Percentiles rank a stretch among this genome's conserved stretches.
These are phyloP conservation scores for Neurospora crassa DNA, from an alignment of 2,329 filamentous ascomycete genomes.

Conservation along the genomic window DNA sequence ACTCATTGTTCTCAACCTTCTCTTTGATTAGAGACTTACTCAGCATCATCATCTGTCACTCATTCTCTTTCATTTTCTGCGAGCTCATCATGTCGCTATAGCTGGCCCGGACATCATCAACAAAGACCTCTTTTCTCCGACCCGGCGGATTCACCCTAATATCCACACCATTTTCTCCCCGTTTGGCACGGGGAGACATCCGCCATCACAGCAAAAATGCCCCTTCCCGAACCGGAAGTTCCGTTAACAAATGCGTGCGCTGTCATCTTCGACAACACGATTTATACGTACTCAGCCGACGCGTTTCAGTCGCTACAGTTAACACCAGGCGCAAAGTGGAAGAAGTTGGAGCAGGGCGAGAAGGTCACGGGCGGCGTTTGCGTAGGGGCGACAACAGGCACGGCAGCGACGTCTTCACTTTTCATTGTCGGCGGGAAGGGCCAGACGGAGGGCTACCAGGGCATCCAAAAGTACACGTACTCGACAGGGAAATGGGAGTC, in stretches of 20 bases:
- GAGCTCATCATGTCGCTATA: slow-evolving; percentile 16
- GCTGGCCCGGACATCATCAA: slow-evolving; percentile 6
- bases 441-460: slow-evolving; percentile 49
- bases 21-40: slow-evolving; percentile 2
- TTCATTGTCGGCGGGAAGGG: slow-evolving; percentile 73
- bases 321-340: slow-evolving; percentile 62
- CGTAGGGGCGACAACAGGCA: slow-evolving; percentile 56
- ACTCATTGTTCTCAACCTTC: slow-evolving; percentile 1
- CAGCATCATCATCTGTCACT: not conserved
- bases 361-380: slow-evolving; percentile 68
- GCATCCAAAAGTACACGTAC: slow-evolving; percentile 61
- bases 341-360: slow-evolving; percentile 52
- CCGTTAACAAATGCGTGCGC: slow-evolving; percentile 72
- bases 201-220: slow-evolving; percentile 41
- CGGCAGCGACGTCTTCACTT: slow-evolving; percentile 51
- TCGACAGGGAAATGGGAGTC: slow-evolving; percentile 43
- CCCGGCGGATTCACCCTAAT: not conserved
- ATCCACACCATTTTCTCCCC: not conserved
- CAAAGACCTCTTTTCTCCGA: not conserved
- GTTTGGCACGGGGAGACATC: slow-evolving; percentile 1
- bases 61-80: not conserved
- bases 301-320: slow-evolving; percentile 69
- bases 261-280: slow-evolving; percentile 66
- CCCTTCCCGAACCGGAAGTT: slow-evolving; percentile 59
- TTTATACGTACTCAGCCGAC: slow-evolving; percentile 71